phyloP scores from a whole-genome alignment of 306 rosid species.

The Prosopis cineraria region DNA sequence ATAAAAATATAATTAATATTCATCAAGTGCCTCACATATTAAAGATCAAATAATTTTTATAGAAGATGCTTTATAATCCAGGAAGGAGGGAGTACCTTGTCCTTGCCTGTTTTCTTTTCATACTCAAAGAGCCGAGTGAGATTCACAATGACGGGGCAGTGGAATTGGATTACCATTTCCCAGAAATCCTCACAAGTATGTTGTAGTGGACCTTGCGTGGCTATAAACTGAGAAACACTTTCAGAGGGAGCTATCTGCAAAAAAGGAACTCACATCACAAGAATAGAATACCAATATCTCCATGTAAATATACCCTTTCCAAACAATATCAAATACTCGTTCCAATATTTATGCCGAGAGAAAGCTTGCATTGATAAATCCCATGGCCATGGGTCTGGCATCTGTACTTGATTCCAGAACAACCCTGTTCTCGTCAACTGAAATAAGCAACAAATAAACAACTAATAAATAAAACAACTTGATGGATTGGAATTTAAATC shows the following conservation, averaged over 20 bases:
- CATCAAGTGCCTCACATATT: too few species aligned
- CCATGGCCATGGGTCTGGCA: slow-evolving; percentile 76
- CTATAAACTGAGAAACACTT: slow-evolving; percentile 68
- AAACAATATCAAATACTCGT: slow-evolving; percentile 16
- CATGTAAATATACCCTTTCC: not conserved
- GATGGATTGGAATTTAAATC: too few species aligned
- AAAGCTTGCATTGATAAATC: slow-evolving; percentile 89
- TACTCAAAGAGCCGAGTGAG: slow-evolving; percentile 83
- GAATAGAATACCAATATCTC: slow-evolving; percentile 4
- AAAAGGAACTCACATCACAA: slow-evolving; percentile 23
- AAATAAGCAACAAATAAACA: slow-evolving; percentile 27
- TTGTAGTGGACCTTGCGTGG: slow-evolving; percentile 94
- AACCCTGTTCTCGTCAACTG: slow-evolving; percentile 79
- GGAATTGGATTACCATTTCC: slow-evolving; percentile 82
- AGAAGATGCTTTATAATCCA: too few species aligned
- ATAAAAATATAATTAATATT: too few species aligned
- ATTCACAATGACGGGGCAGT: slow-evolving; percentile 84
- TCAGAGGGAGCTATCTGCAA: slow-evolving; percentile 60
- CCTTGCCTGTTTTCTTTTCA: too few species aligned
- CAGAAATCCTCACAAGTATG: slow-evolving; percentile 93
- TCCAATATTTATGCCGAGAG: slow-evolving; percentile 48
- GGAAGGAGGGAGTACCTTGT: too few species aligned
- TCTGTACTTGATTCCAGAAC: slow-evolving; percentile 71
- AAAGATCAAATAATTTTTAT: too few species aligned
- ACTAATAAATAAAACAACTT: slow-evolving; percentile 40